phyloP scores from a whole-genome alignment of 2,329 filamentous ascomycete species.

The Trichophyton verrucosum region DNA sequence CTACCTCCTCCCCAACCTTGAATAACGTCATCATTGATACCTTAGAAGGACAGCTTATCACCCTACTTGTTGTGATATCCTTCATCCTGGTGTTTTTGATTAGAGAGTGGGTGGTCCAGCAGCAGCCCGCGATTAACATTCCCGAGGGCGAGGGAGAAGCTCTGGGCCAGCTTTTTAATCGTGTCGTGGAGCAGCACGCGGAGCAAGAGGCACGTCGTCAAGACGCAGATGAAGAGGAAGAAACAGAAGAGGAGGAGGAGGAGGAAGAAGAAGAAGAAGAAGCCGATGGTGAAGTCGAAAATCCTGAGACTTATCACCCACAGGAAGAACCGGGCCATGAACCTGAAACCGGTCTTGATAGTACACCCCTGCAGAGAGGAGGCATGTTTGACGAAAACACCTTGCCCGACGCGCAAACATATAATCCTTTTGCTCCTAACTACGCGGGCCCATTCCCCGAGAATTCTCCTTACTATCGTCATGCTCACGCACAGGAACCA shows the following conservation, averaged over 20 bases:
- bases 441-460: background rate
- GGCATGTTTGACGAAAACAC: background rate
- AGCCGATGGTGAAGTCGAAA: background rate
- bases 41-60: conserved; percentile 88
- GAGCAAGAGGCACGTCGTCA: background rate
- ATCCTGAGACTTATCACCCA: background rate
- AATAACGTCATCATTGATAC: conserved; percentile 73
- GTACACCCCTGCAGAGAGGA: background rate
- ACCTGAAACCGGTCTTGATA: background rate
- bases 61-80: conserved; percentile 74
- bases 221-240: conserved; percentile 8
- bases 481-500: background rate
- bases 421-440: background rate
- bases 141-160: conserved; percentile 43
- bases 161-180: conserved; percentile 33
- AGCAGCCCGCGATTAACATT: conserved; percentile 86
- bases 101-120: conserved; percentile 93
- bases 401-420: background rate
- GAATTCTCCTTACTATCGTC: background rate
- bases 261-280: conserved; percentile 11
- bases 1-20: conserved; percentile 56
- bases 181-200: background rate
- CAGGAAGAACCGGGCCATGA: background rate
- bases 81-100: conserved; percentile 98
- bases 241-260: background rate